phyloP scores from a whole-genome alignment of 768 basidiomycete genomes.

The Boletus subcaerulescens region DNA sequence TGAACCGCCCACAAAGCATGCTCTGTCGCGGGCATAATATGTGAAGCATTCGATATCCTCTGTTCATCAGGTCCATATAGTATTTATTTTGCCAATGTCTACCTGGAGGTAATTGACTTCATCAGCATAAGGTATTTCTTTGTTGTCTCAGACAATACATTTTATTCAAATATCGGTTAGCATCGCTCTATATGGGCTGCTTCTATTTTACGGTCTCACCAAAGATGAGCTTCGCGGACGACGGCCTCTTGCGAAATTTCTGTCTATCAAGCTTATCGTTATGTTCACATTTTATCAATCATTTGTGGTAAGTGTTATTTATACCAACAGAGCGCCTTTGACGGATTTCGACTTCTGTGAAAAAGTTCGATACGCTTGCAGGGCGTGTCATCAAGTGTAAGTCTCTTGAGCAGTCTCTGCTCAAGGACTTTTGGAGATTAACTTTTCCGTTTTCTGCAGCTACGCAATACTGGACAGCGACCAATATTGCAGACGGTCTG shows the following conservation, averaged over 20 bases:
- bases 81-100: constrained; percentile 61
- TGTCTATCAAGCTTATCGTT: constrained; percentile 83
- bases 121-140: constrained; percentile 69
- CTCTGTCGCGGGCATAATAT: constrained; percentile 78
- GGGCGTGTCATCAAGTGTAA: constrained; percentile 66
- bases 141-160: background rate
- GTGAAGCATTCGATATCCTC: constrained; percentile 63
- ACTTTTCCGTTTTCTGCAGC: constrained; percentile 31
- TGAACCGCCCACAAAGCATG: constrained; percentile 13
- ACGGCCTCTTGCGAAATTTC: constrained; percentile 80
- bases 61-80: constrained; percentile 64
- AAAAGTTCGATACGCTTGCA: constrained; percentile 64
- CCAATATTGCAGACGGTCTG: constrained; percentile 82
- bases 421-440: background rate
- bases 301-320: constrained; percentile 54
- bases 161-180: constrained; percentile 33
- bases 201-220: constrained; percentile 80
- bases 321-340: background rate
- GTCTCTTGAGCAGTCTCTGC: background rate
- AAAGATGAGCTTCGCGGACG: constrained; percentile 74
- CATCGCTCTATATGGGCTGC: constrained; percentile 80
- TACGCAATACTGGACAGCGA: constrained; percentile 79
- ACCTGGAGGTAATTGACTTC: constrained; percentile 72
- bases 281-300: constrained; percentile 89
- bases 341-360: background rate